These are phyloP conservation scores for Curvularia hawaiiensis DNA, from an alignment of 2,329 filamentous ascomycete genomes.

Conservation along the genomic window DNA sequence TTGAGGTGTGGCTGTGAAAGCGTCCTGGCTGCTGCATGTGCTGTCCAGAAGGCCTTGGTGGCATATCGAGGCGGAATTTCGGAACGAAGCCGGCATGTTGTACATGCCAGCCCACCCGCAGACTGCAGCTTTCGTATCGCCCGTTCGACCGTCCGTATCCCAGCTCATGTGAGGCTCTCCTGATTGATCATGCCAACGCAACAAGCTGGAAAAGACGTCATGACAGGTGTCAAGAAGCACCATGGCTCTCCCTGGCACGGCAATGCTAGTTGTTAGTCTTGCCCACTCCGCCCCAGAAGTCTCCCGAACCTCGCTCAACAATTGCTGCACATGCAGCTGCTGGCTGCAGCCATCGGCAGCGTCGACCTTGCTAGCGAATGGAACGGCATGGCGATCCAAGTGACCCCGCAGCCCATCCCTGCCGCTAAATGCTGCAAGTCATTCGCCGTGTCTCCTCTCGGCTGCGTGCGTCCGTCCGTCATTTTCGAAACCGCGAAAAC, in stretches of 20 bases:
- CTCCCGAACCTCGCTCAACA: constrained; percentile 17
- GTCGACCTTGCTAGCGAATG: constrained; percentile 30
- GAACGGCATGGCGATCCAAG: constrained; percentile 17
- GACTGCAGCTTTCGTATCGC: constrained; percentile 15
- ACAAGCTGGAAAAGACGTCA: constrained; percentile 8
- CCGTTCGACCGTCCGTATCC: constrained; percentile 13
- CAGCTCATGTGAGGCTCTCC: constrained; percentile 7
- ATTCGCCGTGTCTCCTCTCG: constrained; percentile 39
- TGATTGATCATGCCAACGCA: constrained; percentile 6
- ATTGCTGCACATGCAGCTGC: constrained; percentile 26
- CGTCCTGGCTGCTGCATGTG: neutral
- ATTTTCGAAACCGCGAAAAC: constrained; percentile 26
- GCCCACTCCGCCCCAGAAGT: constrained; percentile 6
- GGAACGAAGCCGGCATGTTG: constrained; percentile 14
- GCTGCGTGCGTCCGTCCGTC: constrained; percentile 29
- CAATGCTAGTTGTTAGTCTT: constrained; percentile 4
- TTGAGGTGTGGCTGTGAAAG: constrained; percentile 4
- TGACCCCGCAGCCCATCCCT: constrained; percentile 37
- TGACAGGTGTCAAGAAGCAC: constrained; percentile 7
- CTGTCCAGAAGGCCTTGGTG: neutral
- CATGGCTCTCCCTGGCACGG: constrained; percentile 3
- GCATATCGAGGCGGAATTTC: constrained; percentile 14
- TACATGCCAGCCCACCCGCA: constrained; percentile 15
- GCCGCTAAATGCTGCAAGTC: constrained; percentile 46
- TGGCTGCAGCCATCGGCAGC: constrained; percentile 23